Conservation (phyloP, 306 rosid genomes). For the Trichosanthes cucumerina region DNA sequence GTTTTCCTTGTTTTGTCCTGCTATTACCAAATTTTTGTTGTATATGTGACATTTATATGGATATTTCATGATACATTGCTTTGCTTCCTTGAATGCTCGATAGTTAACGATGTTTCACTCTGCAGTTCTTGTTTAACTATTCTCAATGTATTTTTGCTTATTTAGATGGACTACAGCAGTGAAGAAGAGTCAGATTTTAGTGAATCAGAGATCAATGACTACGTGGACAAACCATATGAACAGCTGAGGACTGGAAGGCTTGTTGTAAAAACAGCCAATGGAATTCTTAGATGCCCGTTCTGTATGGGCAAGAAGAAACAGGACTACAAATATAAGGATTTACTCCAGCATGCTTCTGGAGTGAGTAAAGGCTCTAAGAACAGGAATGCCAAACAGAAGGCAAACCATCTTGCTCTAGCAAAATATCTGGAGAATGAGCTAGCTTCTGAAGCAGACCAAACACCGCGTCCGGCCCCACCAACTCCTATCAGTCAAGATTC, state of each 20-base stretch:
- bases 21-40: not conserved
- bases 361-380: conserved; percentile 91
- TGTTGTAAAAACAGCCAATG: conserved; percentile 54
- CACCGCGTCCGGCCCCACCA: conserved; percentile 26
- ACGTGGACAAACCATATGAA: conserved; percentile 64
- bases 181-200: conserved; percentile 87
- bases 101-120: not conserved
- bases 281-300: conserved; percentile 81
- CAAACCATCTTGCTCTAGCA: conserved; percentile 84
- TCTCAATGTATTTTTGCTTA: not conserved
- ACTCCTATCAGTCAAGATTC: conserved; percentile 24
- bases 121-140: not conserved
- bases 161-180: conserved; percentile 52
- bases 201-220: conserved; percentile 78
- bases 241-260: conserved; percentile 42
- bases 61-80: not conserved
- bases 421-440: conserved; percentile 58
- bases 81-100: not conserved
- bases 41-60: not conserved
- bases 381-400: conserved; percentile 71
- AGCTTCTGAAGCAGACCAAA: conserved; percentile 43
- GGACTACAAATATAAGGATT: conserved; percentile 75
- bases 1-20: not conserved
- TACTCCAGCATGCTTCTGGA: conserved; percentile 84
- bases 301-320: conserved; percentile 96